phyloP scores from a whole-genome alignment of 345 rosid species.

The Draba incana region DNA sequence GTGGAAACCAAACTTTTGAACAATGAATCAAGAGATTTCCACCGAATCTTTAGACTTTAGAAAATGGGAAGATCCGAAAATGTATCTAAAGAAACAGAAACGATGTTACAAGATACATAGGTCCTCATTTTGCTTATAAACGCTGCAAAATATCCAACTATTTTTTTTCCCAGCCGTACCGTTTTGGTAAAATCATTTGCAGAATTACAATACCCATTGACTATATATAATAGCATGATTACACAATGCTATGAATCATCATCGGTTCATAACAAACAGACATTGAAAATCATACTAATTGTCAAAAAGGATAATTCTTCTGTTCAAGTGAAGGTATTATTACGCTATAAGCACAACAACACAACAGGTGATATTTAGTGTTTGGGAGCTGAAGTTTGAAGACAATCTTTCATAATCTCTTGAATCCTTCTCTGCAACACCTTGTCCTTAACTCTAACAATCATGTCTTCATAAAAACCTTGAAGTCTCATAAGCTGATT shows the following conservation, averaged over 20 bases:
- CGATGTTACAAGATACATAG: no score
- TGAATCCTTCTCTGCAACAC: conserved; percentile 79
- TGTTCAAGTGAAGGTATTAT: conserved; percentile 6
- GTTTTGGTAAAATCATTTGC: no score
- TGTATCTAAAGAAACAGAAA: no score
- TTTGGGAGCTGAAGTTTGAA: conserved; percentile 49
- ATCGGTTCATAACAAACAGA: not conserved
- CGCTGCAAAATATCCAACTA: no score
- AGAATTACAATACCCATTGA: no score
- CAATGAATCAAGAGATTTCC: no score
- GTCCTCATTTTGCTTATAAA: no score
- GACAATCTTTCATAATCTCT: conserved; percentile 72
- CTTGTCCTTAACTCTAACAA: conserved; percentile 81
- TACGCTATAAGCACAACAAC: not conserved
- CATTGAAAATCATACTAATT: not conserved
- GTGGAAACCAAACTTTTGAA: no score
- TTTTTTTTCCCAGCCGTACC: no score
- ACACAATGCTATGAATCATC: not conserved
- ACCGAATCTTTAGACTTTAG: no score
- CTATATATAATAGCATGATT: no score
- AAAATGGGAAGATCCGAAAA: no score
- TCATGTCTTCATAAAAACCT: conserved; percentile 70
- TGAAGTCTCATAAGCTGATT: conserved; percentile 73
- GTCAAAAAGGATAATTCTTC: not conserved
- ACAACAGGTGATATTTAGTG: conserved; percentile 5